phyloP scores from a whole-genome alignment of 179 eudicot genomes.

The Dionaea muscipula region DNA sequence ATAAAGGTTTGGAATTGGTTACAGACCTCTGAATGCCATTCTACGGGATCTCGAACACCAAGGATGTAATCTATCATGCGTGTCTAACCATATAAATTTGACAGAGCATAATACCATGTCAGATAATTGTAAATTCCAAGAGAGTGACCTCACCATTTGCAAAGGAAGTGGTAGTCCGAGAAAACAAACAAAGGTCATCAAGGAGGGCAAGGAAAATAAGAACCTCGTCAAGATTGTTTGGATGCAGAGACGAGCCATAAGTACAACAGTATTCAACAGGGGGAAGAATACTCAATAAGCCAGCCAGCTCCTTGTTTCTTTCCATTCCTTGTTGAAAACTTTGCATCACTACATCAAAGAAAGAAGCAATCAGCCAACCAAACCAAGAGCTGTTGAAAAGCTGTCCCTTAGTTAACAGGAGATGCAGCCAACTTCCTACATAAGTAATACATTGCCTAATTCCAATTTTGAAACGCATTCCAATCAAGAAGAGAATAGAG shows the following conservation, averaged over 20 bases:
- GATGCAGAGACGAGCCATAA: constrained; percentile 87
- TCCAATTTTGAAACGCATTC: too few relatives aligned
- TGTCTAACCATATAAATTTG: constrained; percentile 28
- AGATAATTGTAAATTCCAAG: constrained; percentile 2
- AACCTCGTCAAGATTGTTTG: constrained; percentile 63
- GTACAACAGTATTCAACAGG: constrained; percentile 79
- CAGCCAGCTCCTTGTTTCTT: constrained; percentile 28
- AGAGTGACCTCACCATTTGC: background rate
- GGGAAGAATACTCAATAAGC: constrained; percentile 62
- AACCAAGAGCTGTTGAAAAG: too few relatives aligned
- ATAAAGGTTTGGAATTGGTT: background rate
- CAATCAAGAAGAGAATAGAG: too few relatives aligned
- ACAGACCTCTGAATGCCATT: constrained; percentile 85
- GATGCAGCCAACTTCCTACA: too few relatives aligned
- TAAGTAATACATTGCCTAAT: too few relatives aligned
- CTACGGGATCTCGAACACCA: constrained; percentile 69
- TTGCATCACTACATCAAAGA: too few relatives aligned
- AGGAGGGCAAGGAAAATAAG: constrained; percentile 4
- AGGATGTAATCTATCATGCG: constrained; percentile 89
- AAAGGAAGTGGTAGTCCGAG: background rate
- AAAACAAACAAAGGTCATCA: constrained; percentile 1
- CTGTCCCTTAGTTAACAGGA: too few relatives aligned
- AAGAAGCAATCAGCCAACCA: too few relatives aligned
- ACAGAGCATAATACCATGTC: background rate
- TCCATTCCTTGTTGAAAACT: background rate